Evolutionary conservation across 495 filamentous ascomycete genomes (phyloP).

Genomic region (Cercophora newfieldiana): DNA sequence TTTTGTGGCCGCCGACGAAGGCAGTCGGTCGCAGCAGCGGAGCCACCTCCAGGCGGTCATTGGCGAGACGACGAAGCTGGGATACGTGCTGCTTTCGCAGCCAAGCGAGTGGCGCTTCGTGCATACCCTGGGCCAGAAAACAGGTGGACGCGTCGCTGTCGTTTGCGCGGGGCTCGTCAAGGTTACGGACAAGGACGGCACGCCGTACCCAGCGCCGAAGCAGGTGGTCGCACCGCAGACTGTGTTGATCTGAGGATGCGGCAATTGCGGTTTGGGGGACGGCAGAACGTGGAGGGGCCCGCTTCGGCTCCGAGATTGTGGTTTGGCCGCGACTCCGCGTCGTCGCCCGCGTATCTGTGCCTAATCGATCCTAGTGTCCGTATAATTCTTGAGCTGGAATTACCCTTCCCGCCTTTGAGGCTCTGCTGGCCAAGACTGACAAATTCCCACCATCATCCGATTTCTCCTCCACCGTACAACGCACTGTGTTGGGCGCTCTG

Average conservation of each 20-base stretch:
- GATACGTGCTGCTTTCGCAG: conserved; percentile 39
- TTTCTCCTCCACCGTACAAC: not conserved
- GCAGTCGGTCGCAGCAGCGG: conserved; percentile 36
- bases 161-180: conserved; percentile 36
- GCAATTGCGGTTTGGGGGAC: not conserved
- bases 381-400: not conserved
- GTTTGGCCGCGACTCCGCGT: not conserved
- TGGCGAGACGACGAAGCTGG: conserved; percentile 34
- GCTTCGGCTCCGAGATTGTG: not conserved
- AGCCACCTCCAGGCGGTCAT: conserved; percentile 37
- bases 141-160: conserved; percentile 19
- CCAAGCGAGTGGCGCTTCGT: conserved; percentile 34
- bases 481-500: not conserved
- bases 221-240: conserved; percentile 24
- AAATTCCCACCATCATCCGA: not conserved
- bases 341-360: not conserved
- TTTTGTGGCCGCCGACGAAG: conserved; percentile 30
- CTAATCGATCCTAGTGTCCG: not conserved
- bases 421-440: not conserved
- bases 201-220: conserved; percentile 18
- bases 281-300: not conserved
- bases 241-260: not conserved
- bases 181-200: conserved; percentile 29
- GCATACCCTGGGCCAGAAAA: conserved; percentile 17
- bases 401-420: not conserved